Base-by-base conservation (phyloP, 2,329 filamentous ascomycete genomes). In the Dendrostoma leiphaemia region DNA sequence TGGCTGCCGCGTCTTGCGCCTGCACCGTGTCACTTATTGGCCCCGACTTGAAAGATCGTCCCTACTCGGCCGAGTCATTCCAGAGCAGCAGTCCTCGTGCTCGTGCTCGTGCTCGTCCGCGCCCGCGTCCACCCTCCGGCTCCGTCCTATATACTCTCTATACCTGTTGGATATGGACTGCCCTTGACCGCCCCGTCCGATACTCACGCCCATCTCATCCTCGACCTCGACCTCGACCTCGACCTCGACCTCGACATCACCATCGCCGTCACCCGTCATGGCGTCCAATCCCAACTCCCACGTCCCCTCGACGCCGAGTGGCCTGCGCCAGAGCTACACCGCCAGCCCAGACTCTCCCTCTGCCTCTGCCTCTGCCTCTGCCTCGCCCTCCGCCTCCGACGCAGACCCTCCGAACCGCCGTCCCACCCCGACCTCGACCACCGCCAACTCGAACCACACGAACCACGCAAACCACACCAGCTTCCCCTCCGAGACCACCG, bases 401-500 rank as follows among this genome's bases (percentile, higher is more conserved):
- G n/a, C 59, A 41, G 47, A 19, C 17, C 17, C 7, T 59, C 56
- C 15, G 35, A 44, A 24, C 60, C 58, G 8, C 51, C 58, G 38
- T 54, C 55, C 32, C 48, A 57, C 17, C 21, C 29, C 13, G 23
- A 9, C 45, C 26, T 10, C n/a, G 9, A 38, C 15, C 24, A 21
- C n/a, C 23, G 34, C 38, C 12, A 21, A 10, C 53, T 32, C 35
- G 40, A 2, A 28, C 50, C 4, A 19, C 29, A 26, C 53, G n/a
- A 15, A 17, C 28, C 35, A n/a, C n/a, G 34, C 51, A 4, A 41
- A 32, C 26, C 24, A 38, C 23, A 17, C 46, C 13, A 52, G 51
- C 17, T 5, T 60, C 29, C 61, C 70, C 7, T 71, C 69, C 59
- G 83, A 86, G 62, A 75, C 74, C 2, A 82, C 81, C 1, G 74